These are phyloP conservation scores for Toxicodendron radicans DNA, from an alignment of 345 rosid species.

Conservation along the genomic window DNA sequence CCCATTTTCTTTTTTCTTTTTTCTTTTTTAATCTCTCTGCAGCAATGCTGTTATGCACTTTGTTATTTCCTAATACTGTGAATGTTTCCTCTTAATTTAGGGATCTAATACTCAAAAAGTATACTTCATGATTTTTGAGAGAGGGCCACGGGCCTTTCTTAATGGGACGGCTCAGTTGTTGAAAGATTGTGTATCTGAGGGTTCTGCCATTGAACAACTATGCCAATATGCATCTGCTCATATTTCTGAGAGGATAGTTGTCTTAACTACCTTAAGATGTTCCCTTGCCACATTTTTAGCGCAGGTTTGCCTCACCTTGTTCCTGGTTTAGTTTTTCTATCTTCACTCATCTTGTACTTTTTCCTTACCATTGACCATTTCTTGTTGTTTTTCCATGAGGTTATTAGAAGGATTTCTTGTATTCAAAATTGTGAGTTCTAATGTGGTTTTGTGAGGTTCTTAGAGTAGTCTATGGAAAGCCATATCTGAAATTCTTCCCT, in stretches of 20 bases:
- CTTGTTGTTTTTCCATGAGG: neutral
- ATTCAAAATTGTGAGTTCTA: neutral
- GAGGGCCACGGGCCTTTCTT: conserved; percentile 84
- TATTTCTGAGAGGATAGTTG: conserved; percentile 67
- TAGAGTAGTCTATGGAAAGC: too few species aligned
- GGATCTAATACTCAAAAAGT: conserved; percentile 66
- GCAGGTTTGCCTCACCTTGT: conserved; percentile 48
- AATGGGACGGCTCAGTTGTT: conserved; percentile 49
- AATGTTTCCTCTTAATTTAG: conserved; percentile 30
- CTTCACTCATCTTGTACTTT: neutral
- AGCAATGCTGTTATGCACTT: neutral
- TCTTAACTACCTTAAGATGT: conserved; percentile 54
- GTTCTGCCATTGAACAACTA: conserved; percentile 53
- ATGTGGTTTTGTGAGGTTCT: too few species aligned
- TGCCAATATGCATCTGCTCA: conserved; percentile 62
- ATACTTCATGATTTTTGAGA: conserved; percentile 79
- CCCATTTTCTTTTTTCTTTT: neutral
- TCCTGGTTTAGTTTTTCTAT: neutral
- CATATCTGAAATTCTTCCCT: too few species aligned
- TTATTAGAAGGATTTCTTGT: neutral
- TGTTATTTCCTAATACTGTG: conserved; percentile 3
- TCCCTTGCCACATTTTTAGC: conserved; percentile 81
- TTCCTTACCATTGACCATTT: neutral
- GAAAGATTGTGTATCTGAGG: conserved; percentile 40
- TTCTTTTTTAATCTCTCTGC: neutral